These are phyloP conservation scores for Kodamaea fungicola DNA, from an alignment of 1,139 yeast genomes.

Conservation along the genomic window DNA sequence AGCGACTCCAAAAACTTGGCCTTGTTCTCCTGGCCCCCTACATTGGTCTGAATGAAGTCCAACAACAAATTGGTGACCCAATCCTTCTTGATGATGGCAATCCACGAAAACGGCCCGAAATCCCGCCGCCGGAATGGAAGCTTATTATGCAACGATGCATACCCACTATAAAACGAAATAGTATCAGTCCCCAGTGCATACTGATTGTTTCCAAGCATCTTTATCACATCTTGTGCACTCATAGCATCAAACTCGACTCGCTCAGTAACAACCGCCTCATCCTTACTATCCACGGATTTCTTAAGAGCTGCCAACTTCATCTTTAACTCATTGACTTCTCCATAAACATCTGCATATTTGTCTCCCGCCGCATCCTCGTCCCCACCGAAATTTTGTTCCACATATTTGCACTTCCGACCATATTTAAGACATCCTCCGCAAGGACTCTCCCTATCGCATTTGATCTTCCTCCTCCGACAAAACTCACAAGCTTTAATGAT, in stretches of 20 bases:
- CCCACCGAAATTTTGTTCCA: constrained; percentile 6
- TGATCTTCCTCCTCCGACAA: constrained; percentile 41
- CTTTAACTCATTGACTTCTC: constrained; percentile 16
- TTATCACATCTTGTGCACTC: constrained; percentile 1
- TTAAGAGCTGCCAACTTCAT: constrained; percentile 13
- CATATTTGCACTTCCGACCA: constrained; percentile 22
- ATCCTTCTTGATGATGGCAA: constrained; percentile 28
- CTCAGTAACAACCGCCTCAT: neutral
- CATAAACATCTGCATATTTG: constrained; percentile 11
- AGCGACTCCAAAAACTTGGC: constrained; percentile 1
- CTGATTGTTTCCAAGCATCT: constrained; percentile 12
- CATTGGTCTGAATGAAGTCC: constrained; percentile 16
- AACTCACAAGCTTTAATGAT: constrained; percentile 38
- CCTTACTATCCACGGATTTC: constrained; percentile 7
- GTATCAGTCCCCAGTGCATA: constrained; percentile 20
- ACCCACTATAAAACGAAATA: constrained; percentile 32
- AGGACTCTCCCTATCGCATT: constrained; percentile 41
- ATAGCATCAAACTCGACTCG: neutral
- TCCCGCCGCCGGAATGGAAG: constrained; percentile 21
- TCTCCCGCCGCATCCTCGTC: neutral
- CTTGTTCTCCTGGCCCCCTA: constrained; percentile 5
- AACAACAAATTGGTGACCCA: constrained; percentile 12
- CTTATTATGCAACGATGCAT: constrained; percentile 22
- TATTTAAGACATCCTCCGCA: constrained; percentile 41
- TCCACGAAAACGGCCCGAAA: constrained; percentile 38